A percentile compares a stretch with the other conserved stretches of the same genome.
Evolutionary conservation across 768 basidiomycete species (phyloP).

Genomic region (Mycena latifolia): DNA sequence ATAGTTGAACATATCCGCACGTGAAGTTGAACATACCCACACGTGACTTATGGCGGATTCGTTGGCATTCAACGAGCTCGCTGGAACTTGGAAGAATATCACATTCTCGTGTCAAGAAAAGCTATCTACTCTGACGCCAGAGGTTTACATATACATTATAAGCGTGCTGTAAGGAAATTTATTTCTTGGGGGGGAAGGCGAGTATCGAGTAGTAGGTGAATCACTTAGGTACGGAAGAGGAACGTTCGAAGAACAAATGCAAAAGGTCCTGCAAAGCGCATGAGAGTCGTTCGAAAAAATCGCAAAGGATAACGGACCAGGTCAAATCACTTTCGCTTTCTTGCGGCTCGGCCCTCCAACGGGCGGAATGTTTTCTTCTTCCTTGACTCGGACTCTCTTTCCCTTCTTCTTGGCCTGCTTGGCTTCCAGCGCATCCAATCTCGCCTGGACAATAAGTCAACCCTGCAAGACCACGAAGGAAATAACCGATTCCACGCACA

Average conservation of each 20-base stretch:
- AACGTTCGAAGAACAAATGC: too few relatives aligned
- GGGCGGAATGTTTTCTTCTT: conserved; percentile 23
- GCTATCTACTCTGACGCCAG: not conserved
- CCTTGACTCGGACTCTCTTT: conserved; percentile 11
- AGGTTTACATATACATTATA: not conserved
- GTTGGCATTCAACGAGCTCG: too few relatives aligned
- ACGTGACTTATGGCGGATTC: too few relatives aligned
- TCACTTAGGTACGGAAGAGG: not conserved
- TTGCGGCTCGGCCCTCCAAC: not conserved
- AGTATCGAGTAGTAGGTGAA: not conserved
- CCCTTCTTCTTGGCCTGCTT: conserved; percentile 16
- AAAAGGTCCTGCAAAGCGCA: not conserved
- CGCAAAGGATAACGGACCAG: not conserved
- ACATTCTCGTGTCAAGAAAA: not conserved
- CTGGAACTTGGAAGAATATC: too few relatives aligned
- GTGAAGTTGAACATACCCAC: too few relatives aligned
- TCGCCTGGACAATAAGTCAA: conserved; percentile 1
- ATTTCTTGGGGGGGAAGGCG: not conserved
- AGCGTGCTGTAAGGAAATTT: not conserved
- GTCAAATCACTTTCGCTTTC: conserved; percentile 6
- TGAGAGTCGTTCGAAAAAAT: not conserved
- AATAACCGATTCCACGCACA: conserved; percentile 2
- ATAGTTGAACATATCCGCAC: too few relatives aligned
- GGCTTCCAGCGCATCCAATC: conserved; percentile 16
- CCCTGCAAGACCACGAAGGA: not conserved